These are phyloP conservation scores for Davidsoniella neocaledoniae DNA, from an alignment of 2,329 filamentous ascomycete genomes.

Conservation along the genomic window DNA sequence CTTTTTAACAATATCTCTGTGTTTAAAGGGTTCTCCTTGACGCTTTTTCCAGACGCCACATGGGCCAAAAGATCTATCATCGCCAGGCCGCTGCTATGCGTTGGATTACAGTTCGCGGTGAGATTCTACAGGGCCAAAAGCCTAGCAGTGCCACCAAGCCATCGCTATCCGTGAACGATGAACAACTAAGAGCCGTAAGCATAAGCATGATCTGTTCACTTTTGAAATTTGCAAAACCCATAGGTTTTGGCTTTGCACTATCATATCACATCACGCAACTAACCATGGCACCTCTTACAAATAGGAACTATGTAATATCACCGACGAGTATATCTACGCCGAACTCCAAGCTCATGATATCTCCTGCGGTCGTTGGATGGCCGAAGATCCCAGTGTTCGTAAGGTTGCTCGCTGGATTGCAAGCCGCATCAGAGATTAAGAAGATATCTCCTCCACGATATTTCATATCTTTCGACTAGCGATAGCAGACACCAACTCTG, in stretches of 20 bases:
- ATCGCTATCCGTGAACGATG: slow-evolving; percentile 36
- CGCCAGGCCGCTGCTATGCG: slow-evolving; percentile 42
- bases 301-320: slow-evolving; percentile 40
- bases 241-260: neutral
- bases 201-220: neutral
- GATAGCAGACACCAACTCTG: no score
- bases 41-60: slow-evolving; percentile 42
- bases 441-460: neutral
- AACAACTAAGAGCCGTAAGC: slow-evolving; percentile 39
- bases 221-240: neutral
- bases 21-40: slow-evolving; percentile 38
- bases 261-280: neutral
- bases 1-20: neutral
- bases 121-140: slow-evolving; percentile 34
- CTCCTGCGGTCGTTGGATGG: slow-evolving; percentile 42
- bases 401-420: slow-evolving; percentile 43
- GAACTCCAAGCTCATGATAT: slow-evolving; percentile 37
- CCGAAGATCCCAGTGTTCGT: slow-evolving; percentile 42
- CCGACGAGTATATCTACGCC: slow-evolving; percentile 40
- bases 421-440: slow-evolving; percentile 19
- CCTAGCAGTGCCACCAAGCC: slow-evolving; percentile 30
- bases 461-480: neutral
- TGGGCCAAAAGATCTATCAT: slow-evolving; percentile 47
- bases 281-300: neutral
- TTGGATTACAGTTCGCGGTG: slow-evolving; percentile 39